Evolutionary conservation across 192 early-diverging fungal species (phyloP).

Genomic region (Obelidium mucronatum): DNA sequence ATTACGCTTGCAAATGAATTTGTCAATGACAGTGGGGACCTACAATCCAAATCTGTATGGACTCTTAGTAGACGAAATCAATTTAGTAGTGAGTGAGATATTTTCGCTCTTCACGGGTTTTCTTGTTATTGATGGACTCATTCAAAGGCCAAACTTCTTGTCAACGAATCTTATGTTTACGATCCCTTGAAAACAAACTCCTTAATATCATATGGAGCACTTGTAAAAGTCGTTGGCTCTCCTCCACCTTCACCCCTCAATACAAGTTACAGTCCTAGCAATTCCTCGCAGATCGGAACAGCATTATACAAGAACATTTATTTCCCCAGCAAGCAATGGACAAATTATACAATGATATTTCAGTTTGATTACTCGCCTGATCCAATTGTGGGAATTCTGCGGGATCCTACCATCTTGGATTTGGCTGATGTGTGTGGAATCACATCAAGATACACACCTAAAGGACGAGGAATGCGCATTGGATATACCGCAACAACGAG

Average conservation of each 20-base stretch:
- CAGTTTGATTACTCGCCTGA: slow-evolving; percentile 30
- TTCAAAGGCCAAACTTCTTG: slow-evolving; percentile 13
- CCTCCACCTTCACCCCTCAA: not conserved
- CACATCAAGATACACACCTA: slow-evolving; percentile 8
- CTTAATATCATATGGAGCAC: not conserved
- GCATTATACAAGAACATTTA: slow-evolving; percentile 10
- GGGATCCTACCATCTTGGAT: slow-evolving; percentile 34
- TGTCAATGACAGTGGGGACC: slow-evolving; percentile 29
- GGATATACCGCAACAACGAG: not conserved
- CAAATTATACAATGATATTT: slow-evolving; percentile 38
- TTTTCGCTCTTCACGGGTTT: no score
- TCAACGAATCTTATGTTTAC: slow-evolving; percentile 3
- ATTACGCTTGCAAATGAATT: not conserved
- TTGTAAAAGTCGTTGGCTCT: not conserved
- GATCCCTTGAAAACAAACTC: not conserved
- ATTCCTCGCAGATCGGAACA: slow-evolving; percentile 20
- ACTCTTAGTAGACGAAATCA: slow-evolving; percentile 10
- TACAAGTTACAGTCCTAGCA: not conserved
- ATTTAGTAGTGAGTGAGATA: slow-evolving; percentile 27
- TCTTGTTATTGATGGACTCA: no score
- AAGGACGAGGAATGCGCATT: not conserved
- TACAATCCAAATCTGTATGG: slow-evolving; percentile 28
- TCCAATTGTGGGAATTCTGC: slow-evolving; percentile 15
- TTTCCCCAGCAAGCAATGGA: slow-evolving; percentile 21
- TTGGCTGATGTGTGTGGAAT: slow-evolving; percentile 31